Conservation (phyloP, 2,329 filamentous ascomycete genomes). For the Aureobasidium leucospermi region DNA sequence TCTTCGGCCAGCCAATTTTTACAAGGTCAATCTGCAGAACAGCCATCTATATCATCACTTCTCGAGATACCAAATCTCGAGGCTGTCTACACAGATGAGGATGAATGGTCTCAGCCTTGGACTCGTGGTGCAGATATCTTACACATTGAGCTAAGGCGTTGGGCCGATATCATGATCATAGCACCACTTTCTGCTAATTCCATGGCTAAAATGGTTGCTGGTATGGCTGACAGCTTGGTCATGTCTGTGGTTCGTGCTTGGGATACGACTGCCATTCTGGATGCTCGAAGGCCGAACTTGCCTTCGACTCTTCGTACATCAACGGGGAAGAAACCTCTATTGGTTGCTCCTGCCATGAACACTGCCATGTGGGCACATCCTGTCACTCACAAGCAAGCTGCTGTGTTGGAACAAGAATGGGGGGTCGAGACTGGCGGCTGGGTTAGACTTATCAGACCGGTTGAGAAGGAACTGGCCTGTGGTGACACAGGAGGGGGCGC, state of each 20-base stretch:
- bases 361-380: conserved; percentile 86
- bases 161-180: conserved; percentile 74
- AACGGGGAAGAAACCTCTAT: conserved; percentile 54
- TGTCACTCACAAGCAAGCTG: conserved; percentile 65
- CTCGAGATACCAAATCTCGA: conserved; percentile 63
- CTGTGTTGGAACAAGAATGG: conserved; percentile 68
- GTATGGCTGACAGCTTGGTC: conserved; percentile 71
- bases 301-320: conserved; percentile 13
- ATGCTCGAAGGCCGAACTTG: conserved; percentile 29
- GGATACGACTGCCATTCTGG: conserved; percentile 64
- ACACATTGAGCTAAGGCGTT: conserved; percentile 80
- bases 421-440: conserved; percentile 42
- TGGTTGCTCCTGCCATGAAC: conserved; percentile 82
- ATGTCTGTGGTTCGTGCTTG: conserved; percentile 72
- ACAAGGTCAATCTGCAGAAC: conserved; percentile 65
- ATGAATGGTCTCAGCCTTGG: conserved; percentile 81
- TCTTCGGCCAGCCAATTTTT: conserved; percentile 68
- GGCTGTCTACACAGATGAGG: conserved; percentile 71
- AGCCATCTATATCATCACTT: conserved; percentile 60
- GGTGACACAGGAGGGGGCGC: conserved; percentile 75
- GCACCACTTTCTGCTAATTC: conserved; percentile 79
- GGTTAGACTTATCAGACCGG: conserved; percentile 66
- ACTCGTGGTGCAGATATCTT: conserved; percentile 69
- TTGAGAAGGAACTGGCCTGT: conserved; percentile 73
- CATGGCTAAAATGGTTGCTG: conserved; percentile 73